Evolutionary conservation across 768 basidiomycete genomes (phyloP).

Genomic region (Russula griseocarnosa): DNA sequence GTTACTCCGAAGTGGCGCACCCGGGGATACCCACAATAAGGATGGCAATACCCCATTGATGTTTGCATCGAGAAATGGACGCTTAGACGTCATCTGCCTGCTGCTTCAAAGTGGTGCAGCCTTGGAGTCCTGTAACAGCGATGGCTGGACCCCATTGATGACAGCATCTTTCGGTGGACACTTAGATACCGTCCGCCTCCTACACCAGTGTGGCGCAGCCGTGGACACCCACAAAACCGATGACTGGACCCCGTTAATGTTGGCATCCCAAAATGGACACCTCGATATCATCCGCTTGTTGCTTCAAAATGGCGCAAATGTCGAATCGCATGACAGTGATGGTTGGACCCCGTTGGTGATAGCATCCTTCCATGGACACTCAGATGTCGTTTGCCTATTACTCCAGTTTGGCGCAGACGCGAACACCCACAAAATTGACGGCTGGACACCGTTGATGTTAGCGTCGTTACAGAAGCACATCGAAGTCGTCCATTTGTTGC

Average conservation of each 20-base stretch:
- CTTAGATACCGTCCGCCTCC: background rate
- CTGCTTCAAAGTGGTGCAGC: background rate
- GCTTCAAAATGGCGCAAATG: too few relatives aligned
- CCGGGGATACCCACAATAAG: too few relatives aligned
- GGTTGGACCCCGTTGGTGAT: too few relatives aligned
- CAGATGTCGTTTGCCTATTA: background rate
- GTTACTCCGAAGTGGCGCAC: too few relatives aligned
- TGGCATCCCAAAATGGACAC: background rate
- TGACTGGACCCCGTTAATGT: background rate
- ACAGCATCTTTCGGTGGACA: too few relatives aligned
- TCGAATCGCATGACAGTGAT: too few relatives aligned
- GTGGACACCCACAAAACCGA: background rate
- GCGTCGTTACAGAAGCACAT: too few relatives aligned
- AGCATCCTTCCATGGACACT: background rate
- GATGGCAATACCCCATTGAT: background rate
- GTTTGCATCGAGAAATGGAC: background rate
- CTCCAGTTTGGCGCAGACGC: background rate
- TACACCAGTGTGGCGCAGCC: background rate
- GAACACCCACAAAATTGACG: too few relatives aligned
- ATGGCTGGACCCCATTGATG: background rate
- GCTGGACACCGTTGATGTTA: too few relatives aligned
- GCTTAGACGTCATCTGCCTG: background rate
- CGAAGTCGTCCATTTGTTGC: too few relatives aligned
- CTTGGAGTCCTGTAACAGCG: background rate
- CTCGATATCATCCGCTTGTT: too few relatives aligned